Conservation (phyloP, 192 early-diverging fungal genomes). For the Backusella macrospora region DNA sequence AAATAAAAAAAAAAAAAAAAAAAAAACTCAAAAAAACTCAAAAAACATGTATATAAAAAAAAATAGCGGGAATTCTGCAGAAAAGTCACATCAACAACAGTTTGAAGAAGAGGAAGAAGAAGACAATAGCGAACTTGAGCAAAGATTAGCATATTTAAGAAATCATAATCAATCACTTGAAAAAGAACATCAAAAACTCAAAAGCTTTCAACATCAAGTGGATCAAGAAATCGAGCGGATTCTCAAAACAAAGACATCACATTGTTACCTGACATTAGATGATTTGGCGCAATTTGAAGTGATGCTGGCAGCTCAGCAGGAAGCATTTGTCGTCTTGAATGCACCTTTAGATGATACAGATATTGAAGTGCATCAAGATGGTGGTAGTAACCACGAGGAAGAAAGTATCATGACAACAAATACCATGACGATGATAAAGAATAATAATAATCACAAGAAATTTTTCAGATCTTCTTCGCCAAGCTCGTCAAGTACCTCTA, state of each 20-base stretch:
- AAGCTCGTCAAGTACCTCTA: not conserved
- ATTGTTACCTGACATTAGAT: constrained; percentile 32
- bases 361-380: constrained; percentile 20
- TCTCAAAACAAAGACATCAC: constrained; percentile 9
- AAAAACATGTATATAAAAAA: constrained; percentile 61
- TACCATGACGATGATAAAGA: not conserved
- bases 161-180: constrained; percentile 21
- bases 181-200: constrained; percentile 15
- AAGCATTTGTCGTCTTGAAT: constrained; percentile 20
- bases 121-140: not conserved
- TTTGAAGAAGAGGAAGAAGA: too few species aligned
- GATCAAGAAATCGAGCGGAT: constrained; percentile 15
- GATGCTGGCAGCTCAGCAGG: constrained; percentile 21
- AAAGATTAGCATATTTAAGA: constrained; percentile 7
- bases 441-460: not conserved
- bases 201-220: constrained; percentile 9
- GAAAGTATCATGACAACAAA: not conserved
- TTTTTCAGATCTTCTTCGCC: not conserved
- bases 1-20: not conserved
- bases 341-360: constrained; percentile 22
- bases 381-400: not conserved
- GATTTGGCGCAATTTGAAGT: constrained; percentile 28
- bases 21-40: constrained; percentile 62
- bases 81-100: not conserved
- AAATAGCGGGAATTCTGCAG: constrained; percentile 24